These are phyloP conservation scores for Solanum virginianum DNA, from an alignment of 257 asterid genomes.

Conservation along the genomic window DNA sequence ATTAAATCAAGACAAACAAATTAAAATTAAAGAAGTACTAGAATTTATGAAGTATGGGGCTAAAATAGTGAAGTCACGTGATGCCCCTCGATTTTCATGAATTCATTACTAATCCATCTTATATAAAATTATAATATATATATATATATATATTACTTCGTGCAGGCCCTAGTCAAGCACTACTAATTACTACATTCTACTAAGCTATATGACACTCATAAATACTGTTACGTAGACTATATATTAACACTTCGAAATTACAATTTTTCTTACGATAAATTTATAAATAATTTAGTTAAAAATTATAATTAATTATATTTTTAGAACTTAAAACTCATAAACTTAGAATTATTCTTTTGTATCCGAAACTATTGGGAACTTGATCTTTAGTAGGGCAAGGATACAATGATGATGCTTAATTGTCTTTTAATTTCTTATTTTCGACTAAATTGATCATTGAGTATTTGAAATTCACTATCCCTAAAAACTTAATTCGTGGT, in stretches of 20 bases:
- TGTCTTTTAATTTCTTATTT: too few relatives aligned
- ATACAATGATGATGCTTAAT: neutral
- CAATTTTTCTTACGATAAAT: neutral
- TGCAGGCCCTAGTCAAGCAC: neutral
- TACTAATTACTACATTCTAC: neutral
- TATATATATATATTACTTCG: neutral
- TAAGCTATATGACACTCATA: neutral
- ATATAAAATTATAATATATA: neutral
- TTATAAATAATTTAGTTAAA: neutral
- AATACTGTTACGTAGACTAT: neutral
- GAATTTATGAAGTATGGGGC: slow-evolving; percentile 14
- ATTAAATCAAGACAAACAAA: too few relatives aligned
- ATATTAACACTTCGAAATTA: neutral
- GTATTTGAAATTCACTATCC: too few relatives aligned
- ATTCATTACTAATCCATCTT: neutral
- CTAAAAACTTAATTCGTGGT: too few relatives aligned
- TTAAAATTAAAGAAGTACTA: neutral
- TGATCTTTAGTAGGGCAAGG: neutral
- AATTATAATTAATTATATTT: neutral
- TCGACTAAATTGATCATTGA: neutral
- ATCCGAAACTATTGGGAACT: too few relatives aligned
- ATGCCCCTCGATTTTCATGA: slow-evolving; percentile 16
- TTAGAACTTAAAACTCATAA: neutral
- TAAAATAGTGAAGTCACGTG: slow-evolving; percentile 25
- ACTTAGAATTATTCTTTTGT: too few relatives aligned